A percentile compares a stretch with the other conserved stretches of the same genome.
Evolutionary conservation across 306 rosid genomes (phyloP).

Genomic region (Cucumis sativus): DNA sequence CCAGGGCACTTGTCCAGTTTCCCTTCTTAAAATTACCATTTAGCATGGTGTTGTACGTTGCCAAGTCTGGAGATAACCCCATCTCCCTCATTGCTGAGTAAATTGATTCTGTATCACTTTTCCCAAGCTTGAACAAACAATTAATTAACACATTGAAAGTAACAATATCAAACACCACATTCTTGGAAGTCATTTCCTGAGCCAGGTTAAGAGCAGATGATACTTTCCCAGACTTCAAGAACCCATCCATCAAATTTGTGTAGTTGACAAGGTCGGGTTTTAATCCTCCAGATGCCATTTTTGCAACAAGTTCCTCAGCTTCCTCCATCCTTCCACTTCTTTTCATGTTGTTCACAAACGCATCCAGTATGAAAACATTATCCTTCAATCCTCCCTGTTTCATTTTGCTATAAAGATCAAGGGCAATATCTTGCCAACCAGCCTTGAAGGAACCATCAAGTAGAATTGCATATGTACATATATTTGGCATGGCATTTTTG

Average conservation of each 20-base stretch:
- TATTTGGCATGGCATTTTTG: constrained; percentile 48
- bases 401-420: constrained; percentile 61
- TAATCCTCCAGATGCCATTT: constrained; percentile 49
- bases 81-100: constrained; percentile 47
- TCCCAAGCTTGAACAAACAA: constrained; percentile 63
- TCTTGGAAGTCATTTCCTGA: constrained; percentile 65
- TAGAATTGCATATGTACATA: constrained; percentile 48
- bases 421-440: constrained; percentile 49
- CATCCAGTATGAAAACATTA: constrained; percentile 46
- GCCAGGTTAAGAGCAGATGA: constrained; percentile 47
- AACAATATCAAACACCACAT: constrained; percentile 49
- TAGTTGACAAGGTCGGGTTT: constrained; percentile 61
- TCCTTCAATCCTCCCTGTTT: constrained; percentile 47
- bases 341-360: constrained; percentile 68
- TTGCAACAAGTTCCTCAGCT: constrained; percentile 42
- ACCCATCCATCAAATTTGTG: constrained; percentile 70
- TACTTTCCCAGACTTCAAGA: constrained; percentile 53
- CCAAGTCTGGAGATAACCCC: constrained; percentile 67
- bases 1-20: constrained; percentile 37
- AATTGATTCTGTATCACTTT: constrained; percentile 48
- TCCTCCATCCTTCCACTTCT: constrained; percentile 51
- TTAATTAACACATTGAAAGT: constrained; percentile 75
- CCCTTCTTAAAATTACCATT: constrained; percentile 51
- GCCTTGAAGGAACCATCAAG: constrained; percentile 52
- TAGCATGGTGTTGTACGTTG: constrained; percentile 67